These are phyloP conservation scores for Cichorium intybus DNA, from an alignment of 140 eudicot species.

Conservation along the genomic window DNA sequence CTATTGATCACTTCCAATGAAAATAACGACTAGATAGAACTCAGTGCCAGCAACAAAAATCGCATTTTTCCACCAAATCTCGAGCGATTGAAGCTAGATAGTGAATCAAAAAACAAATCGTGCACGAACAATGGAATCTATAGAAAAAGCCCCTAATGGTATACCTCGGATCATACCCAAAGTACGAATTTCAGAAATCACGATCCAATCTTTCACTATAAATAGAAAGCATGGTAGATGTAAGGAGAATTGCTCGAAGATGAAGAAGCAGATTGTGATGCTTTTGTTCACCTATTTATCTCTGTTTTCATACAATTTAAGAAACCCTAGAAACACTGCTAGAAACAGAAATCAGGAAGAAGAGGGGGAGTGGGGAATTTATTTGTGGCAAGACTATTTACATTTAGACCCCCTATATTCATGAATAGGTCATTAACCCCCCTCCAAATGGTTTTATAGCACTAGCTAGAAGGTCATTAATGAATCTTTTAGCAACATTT, in stretches of 20 bases:
- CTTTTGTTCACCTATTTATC: slow-evolving; percentile 22
- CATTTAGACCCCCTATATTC: slow-evolving; percentile 4
- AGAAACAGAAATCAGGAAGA: slow-evolving; percentile 15
- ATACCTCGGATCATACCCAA: slow-evolving; percentile 19
- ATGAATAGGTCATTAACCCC: background rate
- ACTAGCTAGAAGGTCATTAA: no score
- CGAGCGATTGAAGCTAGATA: slow-evolving; percentile 13
- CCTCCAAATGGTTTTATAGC: background rate
- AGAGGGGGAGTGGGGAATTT: slow-evolving; percentile 1
- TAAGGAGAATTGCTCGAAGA: slow-evolving; percentile 19
- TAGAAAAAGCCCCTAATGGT: background rate
- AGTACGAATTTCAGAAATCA: slow-evolving; percentile 4
- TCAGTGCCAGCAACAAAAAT: slow-evolving; percentile 13
- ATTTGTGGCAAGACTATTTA: background rate
- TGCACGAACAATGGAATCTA: slow-evolving; percentile 11
- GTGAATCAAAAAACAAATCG: background rate
- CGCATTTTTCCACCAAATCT: slow-evolving; percentile 9
- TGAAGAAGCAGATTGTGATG: slow-evolving; percentile 25
- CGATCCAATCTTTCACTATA: slow-evolving; percentile 9
- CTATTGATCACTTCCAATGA: background rate
- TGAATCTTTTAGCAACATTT: no score
- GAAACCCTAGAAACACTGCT: slow-evolving; percentile 31
- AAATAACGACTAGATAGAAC: slow-evolving; percentile 15
- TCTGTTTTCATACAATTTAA: slow-evolving; percentile 27
- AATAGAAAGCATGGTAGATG: background rate